A percentile compares a stretch with the other conserved stretches of the same genome.
Evolutionary conservation across 257 asterid species (phyloP).

Genomic region (Solanum bukasovii): DNA sequence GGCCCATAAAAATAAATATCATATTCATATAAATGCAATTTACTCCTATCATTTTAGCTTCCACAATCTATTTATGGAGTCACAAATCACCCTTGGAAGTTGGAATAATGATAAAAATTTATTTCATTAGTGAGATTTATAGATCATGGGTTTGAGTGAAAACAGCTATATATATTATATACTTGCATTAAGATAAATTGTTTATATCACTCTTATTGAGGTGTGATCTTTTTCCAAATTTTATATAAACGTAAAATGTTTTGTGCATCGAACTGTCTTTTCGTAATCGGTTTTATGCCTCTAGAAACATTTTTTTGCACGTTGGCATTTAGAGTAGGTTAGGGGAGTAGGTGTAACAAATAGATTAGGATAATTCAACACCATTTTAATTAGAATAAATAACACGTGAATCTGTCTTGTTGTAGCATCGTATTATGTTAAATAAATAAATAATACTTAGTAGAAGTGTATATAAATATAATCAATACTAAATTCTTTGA

Average conservation of each 20-base stretch:
- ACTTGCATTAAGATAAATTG: background rate
- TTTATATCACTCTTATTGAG: accelerated
- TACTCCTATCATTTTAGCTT: background rate
- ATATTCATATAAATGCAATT: background rate
- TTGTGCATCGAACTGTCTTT: accelerated
- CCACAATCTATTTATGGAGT: background rate
- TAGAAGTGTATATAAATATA: background rate
- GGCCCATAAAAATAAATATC: background rate
- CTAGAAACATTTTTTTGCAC: background rate
- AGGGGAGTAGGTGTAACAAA: background rate
- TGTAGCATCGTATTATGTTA: background rate
- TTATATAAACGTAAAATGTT: accelerated
- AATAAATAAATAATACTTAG: background rate
- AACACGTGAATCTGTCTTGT: background rate
- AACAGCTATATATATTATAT: no score
- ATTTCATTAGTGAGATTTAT: accelerated
- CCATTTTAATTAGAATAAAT: no score
- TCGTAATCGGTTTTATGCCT: background rate
- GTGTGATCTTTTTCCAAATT: accelerated
- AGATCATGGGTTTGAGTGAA: no score
- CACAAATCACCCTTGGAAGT: background rate
- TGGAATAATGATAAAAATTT: background rate
- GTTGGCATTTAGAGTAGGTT: background rate
- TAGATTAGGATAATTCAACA: background rate
- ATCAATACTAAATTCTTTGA: background rate